Conservation (phyloP, 169 alveolate genomes). For the Plasmodium berghei region DNA sequence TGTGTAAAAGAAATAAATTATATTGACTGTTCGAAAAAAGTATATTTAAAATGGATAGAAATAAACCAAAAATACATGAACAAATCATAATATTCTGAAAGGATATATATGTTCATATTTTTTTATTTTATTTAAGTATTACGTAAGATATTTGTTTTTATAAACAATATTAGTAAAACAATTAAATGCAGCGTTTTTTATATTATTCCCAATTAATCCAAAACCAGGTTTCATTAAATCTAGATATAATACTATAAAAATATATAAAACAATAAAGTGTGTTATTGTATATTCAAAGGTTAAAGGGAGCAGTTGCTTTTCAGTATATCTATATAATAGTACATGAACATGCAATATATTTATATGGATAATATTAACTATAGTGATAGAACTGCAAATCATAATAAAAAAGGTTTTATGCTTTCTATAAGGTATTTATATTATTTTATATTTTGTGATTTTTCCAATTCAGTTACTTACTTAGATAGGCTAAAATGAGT, state of each 20-base stretch:
- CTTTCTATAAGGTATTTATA: no score
- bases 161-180: conserved; percentile 14
- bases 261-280: not conserved
- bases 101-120: not conserved
- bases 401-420: no score
- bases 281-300: not conserved
- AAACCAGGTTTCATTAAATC: conserved; percentile 17
- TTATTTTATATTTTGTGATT: no score
- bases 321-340: not conserved
- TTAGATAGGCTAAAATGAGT: no score
- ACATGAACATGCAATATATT: no score
- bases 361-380: no score
- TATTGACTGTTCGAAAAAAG: not conserved
- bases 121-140: not conserved
- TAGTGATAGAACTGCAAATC: no score
- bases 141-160: conserved; percentile 45
- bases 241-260: conserved; percentile 1
- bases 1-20: not conserved
- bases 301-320: not conserved
- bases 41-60: not conserved
- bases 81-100: not conserved
- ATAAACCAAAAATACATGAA: not conserved
- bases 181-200: conserved; percentile 22
- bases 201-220: conserved; percentile 1
- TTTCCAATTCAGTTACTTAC: no score